These are phyloP conservation scores for Debaryomyces castellii DNA, from an alignment of 805 yeast species.

Conservation along the genomic window DNA sequence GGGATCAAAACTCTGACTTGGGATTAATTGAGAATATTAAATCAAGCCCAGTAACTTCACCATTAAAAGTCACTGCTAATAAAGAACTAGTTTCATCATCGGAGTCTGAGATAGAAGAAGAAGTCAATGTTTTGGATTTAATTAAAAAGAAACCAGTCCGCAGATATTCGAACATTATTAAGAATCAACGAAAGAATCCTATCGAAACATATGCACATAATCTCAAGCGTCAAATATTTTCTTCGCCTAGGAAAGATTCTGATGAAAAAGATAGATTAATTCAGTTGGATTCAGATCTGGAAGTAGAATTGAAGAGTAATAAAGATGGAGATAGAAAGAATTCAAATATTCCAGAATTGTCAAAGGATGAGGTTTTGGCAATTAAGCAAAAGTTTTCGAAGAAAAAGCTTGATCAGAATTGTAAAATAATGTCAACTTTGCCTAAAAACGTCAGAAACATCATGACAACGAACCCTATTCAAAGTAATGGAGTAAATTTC, in stretches of 20 bases:
- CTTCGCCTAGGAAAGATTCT: conserved; percentile 22
- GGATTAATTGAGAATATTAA: conserved; percentile 7
- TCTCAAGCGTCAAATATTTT: conserved; percentile 23
- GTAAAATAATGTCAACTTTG: conserved; percentile 6
- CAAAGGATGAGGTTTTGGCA: conserved; percentile 31
- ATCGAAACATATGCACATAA: conserved; percentile 35
- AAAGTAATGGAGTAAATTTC: conserved; percentile 22
- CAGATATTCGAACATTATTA: neutral
- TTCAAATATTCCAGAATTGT: conserved; percentile 24
- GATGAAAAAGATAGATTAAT: conserved; percentile 13
- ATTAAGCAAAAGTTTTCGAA: conserved; percentile 32
- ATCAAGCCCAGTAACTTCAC: conserved; percentile 36
- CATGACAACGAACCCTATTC: conserved; percentile 4
- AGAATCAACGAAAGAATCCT: conserved; percentile 20
- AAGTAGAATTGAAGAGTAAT: conserved; percentile 10
- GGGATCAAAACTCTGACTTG: conserved; percentile 9
- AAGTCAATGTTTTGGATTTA: conserved; percentile 9
- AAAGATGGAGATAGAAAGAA: conserved; percentile 7
- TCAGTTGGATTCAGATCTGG: conserved; percentile 29
- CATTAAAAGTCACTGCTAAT: conserved; percentile 13
- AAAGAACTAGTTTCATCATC: neutral
- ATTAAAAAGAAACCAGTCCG: conserved; percentile 6
- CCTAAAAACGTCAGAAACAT: conserved; percentile 13
- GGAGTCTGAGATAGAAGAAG: conserved; percentile 8
- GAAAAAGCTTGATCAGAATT: conserved; percentile 13